Evolutionary conservation across 2,329 filamentous ascomycete species (phyloP).

Genomic region (Juglanconis juglandina): DNA sequence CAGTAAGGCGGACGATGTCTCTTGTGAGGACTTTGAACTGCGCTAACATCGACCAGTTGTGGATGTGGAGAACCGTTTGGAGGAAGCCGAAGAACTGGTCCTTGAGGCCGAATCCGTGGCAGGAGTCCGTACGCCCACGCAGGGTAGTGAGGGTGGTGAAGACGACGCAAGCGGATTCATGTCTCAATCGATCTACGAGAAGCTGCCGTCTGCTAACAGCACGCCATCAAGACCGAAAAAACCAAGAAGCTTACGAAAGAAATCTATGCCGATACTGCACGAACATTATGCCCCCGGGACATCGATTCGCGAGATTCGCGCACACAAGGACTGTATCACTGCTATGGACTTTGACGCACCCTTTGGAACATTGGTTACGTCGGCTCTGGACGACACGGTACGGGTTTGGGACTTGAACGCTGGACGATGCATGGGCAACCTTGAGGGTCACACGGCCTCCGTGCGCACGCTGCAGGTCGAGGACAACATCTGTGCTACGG

Average conservation of each 20-base stretch:
- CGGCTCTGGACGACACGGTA: conserved; percentile 88
- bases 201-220: conserved; percentile 61
- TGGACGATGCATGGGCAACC: conserved; percentile 82
- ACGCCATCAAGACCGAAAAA: conserved; percentile 50
- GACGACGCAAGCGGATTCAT: conserved; percentile 69
- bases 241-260: conserved; percentile 60
- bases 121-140: conserved; percentile 44
- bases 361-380: conserved; percentile 90
- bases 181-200: conserved; percentile 97
- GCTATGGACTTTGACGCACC: conserved; percentile 95
- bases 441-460: conserved; percentile 93
- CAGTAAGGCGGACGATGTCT: conserved; percentile 49
- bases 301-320: conserved; percentile 80
- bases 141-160: conserved; percentile 41
- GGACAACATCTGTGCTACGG: conserved; percentile 91
- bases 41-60: conserved; percentile 49
- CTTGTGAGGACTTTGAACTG: background rate
- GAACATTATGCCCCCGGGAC: conserved; percentile 92
- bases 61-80: conserved; percentile 59
- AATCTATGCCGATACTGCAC: conserved; percentile 91
- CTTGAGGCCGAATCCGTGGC: conserved; percentile 58
- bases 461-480: conserved; percentile 90
- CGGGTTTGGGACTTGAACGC: conserved; percentile 95
- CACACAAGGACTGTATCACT: conserved; percentile 84
- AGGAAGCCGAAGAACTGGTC: conserved; percentile 57